Evolutionary conservation across 192 early-diverging fungal genomes (phyloP), one percentile per base, ranked within the genome.

Genomic region (Cetraspora pellucida): DNA sequence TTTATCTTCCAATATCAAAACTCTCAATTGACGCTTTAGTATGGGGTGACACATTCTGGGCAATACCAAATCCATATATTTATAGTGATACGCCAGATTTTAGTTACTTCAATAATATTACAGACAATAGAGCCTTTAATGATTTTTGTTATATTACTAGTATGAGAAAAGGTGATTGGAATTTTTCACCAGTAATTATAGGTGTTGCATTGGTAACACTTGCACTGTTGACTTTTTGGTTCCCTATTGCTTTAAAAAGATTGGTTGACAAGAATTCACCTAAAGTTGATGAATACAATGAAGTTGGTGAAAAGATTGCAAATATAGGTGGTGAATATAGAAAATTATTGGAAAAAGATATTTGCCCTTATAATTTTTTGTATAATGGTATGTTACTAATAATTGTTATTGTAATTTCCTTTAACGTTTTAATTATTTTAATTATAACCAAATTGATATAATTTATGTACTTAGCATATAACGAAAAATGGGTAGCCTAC

Each of bases 321-420:
- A 74, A 81, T 49, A 54, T 47, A 66, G 76, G 78, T 37, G 82
- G 80, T 31, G 83, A 85, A 49, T 81, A 83, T 66, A 81, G 80
- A 44, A 79, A 83, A 0, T 78, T 87, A 19, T 74, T 89, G 79
- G 86, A 90, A 49, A 67, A 81, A 0, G 88, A 89, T 50, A 86
- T 85, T 10, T 81, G 79, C 52, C 87, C 90, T 44, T 88, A 86
- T 78, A 87, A 89, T 21, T 89, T 89, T 57, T 60, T 91, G 31
- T 91, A 90, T 73, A 86, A 83, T 44, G 80, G 84, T 81, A 82
- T 79, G 71, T 84, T 81, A 25, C 81, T 85, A 37, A 37, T 19
- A 71, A 70, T 8, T 60, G 28, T 13, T 27, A 58, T 37, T 59
- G 43, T 74, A 17, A 58, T 45, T 49, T 50, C 6, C 19, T 17